Evolutionary conservation across 2,329 filamentous ascomycete species (phyloP).

Genomic region (Trichoderma harzianum): DNA sequence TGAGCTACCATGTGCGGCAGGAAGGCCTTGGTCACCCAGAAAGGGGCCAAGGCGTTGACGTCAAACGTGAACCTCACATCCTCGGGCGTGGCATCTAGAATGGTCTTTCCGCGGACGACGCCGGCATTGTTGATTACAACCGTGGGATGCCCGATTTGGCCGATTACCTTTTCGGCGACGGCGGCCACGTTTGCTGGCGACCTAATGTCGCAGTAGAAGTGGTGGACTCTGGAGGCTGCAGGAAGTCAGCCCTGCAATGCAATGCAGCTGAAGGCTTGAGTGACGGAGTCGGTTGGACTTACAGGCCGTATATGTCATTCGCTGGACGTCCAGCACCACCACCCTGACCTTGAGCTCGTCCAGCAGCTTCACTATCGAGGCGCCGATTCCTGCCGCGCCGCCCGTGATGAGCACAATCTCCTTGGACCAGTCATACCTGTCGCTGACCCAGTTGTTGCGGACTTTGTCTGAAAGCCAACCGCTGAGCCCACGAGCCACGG

Average conservation of each 20-base stretch:
- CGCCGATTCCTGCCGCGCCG: constrained; percentile 71
- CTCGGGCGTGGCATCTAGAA: constrained; percentile 55
- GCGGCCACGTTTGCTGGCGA: constrained; percentile 50
- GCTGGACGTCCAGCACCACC: constrained; percentile 67
- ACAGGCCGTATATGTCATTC: constrained; percentile 52
- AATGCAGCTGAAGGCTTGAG: not conserved
- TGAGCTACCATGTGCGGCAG: constrained; percentile 59
- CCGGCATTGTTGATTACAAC: constrained; percentile 72
- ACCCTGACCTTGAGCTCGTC: constrained; percentile 63
- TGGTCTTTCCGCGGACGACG: constrained; percentile 56
- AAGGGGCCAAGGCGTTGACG: constrained; percentile 67
- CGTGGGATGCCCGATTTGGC: constrained; percentile 60
- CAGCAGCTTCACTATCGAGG: constrained; percentile 61
- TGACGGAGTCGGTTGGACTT: constrained; percentile 24
- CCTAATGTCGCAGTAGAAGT: constrained; percentile 68
- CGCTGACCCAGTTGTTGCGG: constrained; percentile 36
- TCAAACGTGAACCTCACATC: constrained; percentile 66
- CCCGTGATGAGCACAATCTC: constrained; percentile 74
- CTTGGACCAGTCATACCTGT: constrained; percentile 59
- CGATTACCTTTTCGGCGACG: constrained; percentile 51
- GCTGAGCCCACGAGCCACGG: constrained; percentile 28
- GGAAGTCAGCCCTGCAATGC: not conserved
- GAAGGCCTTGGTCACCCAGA: constrained; percentile 64
- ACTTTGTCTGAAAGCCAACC: constrained; percentile 33
- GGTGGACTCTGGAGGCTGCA: constrained; percentile 53